A percentile compares a stretch with the other conserved stretches of the same genome.
Evolutionary conservation across 108 stramenopile species (phyloP).

Genomic region (Nannochloropsis salina): DNA sequence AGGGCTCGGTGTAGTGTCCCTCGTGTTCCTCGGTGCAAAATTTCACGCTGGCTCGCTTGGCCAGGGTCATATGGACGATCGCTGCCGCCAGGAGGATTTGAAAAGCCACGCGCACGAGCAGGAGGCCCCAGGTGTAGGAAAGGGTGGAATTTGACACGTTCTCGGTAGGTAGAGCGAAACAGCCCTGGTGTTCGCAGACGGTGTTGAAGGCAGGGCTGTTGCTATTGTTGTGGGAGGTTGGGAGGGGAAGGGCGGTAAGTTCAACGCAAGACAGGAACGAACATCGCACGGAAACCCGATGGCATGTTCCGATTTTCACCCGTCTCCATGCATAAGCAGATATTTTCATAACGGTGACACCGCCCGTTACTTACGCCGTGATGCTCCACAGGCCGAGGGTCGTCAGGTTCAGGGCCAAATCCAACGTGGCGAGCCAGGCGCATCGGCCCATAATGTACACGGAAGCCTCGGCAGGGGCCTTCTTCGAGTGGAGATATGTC

Average conservation of each 20-base stretch:
- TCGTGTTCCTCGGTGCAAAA: background rate
- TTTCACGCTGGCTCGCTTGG: background rate
- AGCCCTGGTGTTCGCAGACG: background rate
- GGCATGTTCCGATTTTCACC: no score
- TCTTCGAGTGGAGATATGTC: background rate
- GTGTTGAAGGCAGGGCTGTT: background rate
- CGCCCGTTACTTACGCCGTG: background rate
- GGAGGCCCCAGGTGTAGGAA: slow-evolving; percentile 12
- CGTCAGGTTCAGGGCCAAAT: background rate
- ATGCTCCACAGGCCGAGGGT: background rate
- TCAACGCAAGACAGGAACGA: no score
- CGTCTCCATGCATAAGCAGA: no score
- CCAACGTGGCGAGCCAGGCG: background rate
- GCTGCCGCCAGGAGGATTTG: background rate
- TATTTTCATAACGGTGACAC: no score
- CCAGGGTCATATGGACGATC: background rate
- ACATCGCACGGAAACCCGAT: no score
- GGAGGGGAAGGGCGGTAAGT: no score
- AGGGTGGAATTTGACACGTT: background rate
- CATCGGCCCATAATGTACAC: background rate
- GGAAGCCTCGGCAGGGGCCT: background rate
- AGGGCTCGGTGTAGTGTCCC: background rate
- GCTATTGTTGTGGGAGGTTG: background rate
- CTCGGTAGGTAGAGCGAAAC: background rate
- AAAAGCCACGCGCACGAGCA: background rate